Evolutionary conservation across 176 grass and related monocot genomes (phyloP).

Genomic region (Cenchrus americanus): DNA sequence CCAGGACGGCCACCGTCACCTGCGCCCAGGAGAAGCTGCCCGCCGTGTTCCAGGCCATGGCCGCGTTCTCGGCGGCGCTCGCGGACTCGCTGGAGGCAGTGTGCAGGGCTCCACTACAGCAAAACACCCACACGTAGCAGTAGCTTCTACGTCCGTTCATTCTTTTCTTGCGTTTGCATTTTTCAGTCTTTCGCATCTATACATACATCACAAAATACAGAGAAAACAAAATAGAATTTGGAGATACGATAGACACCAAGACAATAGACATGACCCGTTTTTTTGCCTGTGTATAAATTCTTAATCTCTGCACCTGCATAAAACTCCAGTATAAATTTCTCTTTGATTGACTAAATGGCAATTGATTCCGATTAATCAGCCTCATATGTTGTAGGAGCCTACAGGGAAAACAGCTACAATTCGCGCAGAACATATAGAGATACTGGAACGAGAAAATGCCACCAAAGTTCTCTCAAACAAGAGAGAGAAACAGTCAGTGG

Average conservation of each 20-base stretch:
- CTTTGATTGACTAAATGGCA: not conserved
- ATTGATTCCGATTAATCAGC: not conserved
- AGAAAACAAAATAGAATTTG: not conserved
- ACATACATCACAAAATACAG: not conserved
- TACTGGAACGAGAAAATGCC: no score
- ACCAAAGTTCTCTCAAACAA: no score
- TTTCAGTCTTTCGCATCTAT: not conserved
- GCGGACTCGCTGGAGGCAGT: slow-evolving; percentile 47
- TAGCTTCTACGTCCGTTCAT: not conserved
- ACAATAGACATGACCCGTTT: no score
- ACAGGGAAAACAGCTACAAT: no score
- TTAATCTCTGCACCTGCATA: not conserved
- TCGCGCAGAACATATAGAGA: no score
- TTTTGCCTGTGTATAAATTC: not conserved
- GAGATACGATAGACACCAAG: not conserved
- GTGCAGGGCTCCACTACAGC: slow-evolving; percentile 41
- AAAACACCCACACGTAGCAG: not conserved
- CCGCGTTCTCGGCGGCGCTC: slow-evolving; percentile 54
- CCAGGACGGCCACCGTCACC: slow-evolving; percentile 53
- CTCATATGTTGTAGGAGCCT: not conserved
- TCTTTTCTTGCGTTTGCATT: not conserved
- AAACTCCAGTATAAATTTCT: not conserved
- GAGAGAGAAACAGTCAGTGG: not conserved
- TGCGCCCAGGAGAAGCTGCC: slow-evolving; percentile 68
- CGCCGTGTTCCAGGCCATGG: slow-evolving; percentile 74